Evolutionary conservation across 2,329 filamentous ascomycete species (phyloP), one percentile per base, ranked within the genome.

Genomic region (Knoxdaviesia capensis): DNA sequence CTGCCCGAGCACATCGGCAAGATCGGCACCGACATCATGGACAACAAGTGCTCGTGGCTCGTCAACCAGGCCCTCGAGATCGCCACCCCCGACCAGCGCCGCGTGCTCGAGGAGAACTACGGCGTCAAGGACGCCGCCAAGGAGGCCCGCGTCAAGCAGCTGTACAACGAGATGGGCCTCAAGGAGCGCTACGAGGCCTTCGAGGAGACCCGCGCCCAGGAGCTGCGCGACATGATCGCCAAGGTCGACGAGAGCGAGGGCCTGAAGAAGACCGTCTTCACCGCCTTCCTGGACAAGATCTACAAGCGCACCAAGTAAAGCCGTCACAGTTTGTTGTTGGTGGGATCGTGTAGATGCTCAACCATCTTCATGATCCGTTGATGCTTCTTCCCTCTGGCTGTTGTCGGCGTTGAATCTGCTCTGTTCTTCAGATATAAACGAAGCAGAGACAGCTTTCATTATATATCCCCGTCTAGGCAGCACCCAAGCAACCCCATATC

Each of bases 31-130:
- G 90, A 98, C 56, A 98, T 98, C 61, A 79, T 87, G 70, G 90
- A 98, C 66, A 98, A 98, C 74, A 98, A 98, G 73, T 98, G 90
- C 71, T 92, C 84, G 36, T 98, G 90, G 90, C 68, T 98, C 46
- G 74, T 98, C 62, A 98, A 98, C 71, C 80, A 94, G 63, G 90
- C 90, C 39, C 69, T 98, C 45, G 71, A 77, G 58, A 71, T 80
- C 47, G 81, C 74, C 49, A 87, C 72, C 2, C 77, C 84, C 1
- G 85, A 88, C 59, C 90, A 98, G 71, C 77, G 86, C 56, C 71
- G 81, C 62, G 61, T 92, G 35, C 77, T 98, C 41, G 85, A 94
- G 56, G 75, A 84, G 44, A 88, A 94, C 67, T 98, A 98, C 60
- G 90, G 90, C 51, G 77, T 77, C 57, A 98, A 96, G 71, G 78